A percentile compares a stretch with the other conserved stretches of the same genome.
Evolutionary conservation across 2,329 filamentous ascomycete genomes (phyloP).

Genomic region (Fusarium austroafricanum): DNA sequence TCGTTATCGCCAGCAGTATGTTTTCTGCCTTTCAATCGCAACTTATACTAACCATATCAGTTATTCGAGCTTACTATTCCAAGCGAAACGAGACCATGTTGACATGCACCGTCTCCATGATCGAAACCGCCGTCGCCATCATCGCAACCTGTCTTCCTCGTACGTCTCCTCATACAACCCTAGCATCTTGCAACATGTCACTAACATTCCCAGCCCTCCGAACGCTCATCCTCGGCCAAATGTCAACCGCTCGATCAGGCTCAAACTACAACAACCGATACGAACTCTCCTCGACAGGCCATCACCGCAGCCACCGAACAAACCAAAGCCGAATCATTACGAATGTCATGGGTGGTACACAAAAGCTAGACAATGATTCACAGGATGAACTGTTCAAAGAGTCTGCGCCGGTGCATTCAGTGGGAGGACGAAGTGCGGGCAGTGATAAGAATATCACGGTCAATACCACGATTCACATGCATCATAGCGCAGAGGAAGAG

Average conservation of each 20-base stretch:
- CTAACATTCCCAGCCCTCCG: conserved; percentile 26
- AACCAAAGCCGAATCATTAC: conserved; percentile 37
- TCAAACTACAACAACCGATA: conserved; percentile 40
- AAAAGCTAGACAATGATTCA: conserved; percentile 36
- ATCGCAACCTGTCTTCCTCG: conserved; percentile 55
- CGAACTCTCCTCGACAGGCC: conserved; percentile 37
- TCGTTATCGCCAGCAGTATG: conserved; percentile 49
- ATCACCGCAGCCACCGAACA: conserved; percentile 34
- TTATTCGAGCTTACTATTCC: conserved; percentile 52
- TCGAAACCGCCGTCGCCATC: conserved; percentile 54
- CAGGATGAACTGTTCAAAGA: conserved; percentile 42
- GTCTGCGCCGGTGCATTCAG: neutral
- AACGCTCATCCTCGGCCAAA: conserved; percentile 36
- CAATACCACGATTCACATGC: conserved; percentile 38
- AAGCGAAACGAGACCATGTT: conserved; percentile 52
- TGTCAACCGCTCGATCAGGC: conserved; percentile 30
- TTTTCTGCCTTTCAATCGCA: accelerated
- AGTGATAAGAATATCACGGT: conserved; percentile 36
- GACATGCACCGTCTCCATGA: conserved; percentile 54
- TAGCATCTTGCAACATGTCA: neutral
- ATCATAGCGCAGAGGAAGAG: conserved; percentile 12
- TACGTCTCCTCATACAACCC: conserved; percentile 1
- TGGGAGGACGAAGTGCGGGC: neutral
- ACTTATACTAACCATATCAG: conserved; percentile 16
- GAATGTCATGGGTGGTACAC: conserved; percentile 40